These are phyloP conservation scores for Botrytis deweyae DNA, from an alignment of 2,329 filamentous ascomycete species.

Conservation along the genomic window DNA sequence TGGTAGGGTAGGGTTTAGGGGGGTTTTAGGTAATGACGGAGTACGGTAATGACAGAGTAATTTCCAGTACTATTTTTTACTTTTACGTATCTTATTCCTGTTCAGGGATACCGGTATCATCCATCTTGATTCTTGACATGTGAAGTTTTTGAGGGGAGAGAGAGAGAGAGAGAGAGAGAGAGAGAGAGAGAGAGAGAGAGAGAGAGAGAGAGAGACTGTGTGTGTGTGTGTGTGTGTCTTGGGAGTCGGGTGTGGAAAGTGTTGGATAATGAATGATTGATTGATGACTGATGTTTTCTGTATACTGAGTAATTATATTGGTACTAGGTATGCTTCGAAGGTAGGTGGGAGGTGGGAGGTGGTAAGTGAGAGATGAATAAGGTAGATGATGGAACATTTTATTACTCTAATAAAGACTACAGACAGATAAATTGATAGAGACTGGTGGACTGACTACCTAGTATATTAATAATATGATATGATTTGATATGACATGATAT, in stretches of 20 bases:
- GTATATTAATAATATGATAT: too few species aligned
- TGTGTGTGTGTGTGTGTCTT: too few species aligned
- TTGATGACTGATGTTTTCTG: not conserved
- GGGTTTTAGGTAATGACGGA: not conserved
- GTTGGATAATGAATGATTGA: not conserved
- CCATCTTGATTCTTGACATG: not conserved
- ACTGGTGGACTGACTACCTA: not conserved
- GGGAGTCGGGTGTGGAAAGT: too few species aligned
- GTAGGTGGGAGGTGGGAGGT: not conserved
- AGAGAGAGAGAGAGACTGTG: too few species aligned
- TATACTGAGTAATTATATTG: too few species aligned
- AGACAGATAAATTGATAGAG: not conserved
- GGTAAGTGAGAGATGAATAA: not conserved
- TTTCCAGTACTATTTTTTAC: not conserved
- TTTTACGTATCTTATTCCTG: not conserved
- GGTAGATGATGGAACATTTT: not conserved
- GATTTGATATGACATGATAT: not conserved
- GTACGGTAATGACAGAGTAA: not conserved
- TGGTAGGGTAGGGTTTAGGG: not conserved
- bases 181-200: too few species aligned
- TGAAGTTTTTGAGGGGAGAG: not conserved
- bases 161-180: too few species aligned
- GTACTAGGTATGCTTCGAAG: too few species aligned
- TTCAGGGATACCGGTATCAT: not conserved
- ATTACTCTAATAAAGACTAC: not conserved